Conservation (phyloP, 2,329 filamentous ascomycete species). For the Alternaria conjuncta region DNA sequence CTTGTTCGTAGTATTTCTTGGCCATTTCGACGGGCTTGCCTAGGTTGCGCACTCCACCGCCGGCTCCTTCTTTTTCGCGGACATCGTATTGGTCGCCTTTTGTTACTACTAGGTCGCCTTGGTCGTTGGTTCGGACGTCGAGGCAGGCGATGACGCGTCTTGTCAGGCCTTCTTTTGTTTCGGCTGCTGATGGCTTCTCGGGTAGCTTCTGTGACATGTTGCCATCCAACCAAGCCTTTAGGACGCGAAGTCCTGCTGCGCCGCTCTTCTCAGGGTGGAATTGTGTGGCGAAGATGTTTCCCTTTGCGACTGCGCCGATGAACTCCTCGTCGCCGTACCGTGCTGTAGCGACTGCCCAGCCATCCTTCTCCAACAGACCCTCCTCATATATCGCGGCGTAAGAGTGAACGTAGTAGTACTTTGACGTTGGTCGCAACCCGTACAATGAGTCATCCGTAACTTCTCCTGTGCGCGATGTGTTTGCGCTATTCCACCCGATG, state of each 20-base stretch:
- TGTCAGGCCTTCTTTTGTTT: slow-evolving; percentile 74
- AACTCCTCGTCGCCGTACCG: slow-evolving; percentile 89
- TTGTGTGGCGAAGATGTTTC: slow-evolving; percentile 88
- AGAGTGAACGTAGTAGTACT: slow-evolving; percentile 99
- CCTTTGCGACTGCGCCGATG: slow-evolving; percentile 84
- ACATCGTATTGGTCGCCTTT: slow-evolving; percentile 99
- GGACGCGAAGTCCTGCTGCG: slow-evolving; percentile 79
- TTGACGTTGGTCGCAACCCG: slow-evolving; percentile 78
- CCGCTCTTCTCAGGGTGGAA: slow-evolving; percentile 99
- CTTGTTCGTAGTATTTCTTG: slow-evolving; percentile 91
- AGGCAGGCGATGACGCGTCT: slow-evolving; percentile 93
- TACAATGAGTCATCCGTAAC: slow-evolving; percentile 67
- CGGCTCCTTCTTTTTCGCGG: slow-evolving; percentile 76
- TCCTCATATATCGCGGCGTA: slow-evolving; percentile 81
- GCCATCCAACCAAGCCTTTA: slow-evolving; percentile 87
- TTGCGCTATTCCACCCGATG: slow-evolving; percentile 97
- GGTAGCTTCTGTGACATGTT: slow-evolving; percentile 63
- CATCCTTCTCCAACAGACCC: slow-evolving; percentile 76
- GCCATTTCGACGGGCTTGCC: slow-evolving; percentile 98
- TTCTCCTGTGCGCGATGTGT: slow-evolving; percentile 58
- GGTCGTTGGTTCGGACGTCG: slow-evolving; percentile 92
- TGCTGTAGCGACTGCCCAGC: slow-evolving; percentile 92
- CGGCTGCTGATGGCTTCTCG: slow-evolving; percentile 36
- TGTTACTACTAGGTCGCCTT: slow-evolving; percentile 93
- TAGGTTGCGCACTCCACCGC: slow-evolving; percentile 78